These are phyloP conservation scores for Kodamaea laetipori DNA, from an alignment of 805 yeast genomes.

Conservation along the genomic window DNA sequence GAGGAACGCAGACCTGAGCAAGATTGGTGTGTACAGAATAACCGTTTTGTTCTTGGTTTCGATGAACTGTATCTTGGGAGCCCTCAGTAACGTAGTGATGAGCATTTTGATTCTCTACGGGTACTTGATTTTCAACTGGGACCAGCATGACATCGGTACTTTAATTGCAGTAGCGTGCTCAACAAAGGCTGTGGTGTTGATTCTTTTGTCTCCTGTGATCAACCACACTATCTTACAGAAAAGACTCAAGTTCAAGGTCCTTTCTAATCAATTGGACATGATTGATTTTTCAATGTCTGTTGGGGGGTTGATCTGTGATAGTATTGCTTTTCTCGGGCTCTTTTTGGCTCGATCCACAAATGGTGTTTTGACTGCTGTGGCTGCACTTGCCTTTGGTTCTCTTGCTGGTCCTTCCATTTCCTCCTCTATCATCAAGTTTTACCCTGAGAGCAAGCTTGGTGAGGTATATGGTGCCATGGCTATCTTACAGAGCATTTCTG, in stretches of 20 bases:
- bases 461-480: conserved; percentile 74
- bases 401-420: conserved; percentile 59
- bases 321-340: conserved; percentile 38
- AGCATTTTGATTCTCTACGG: conserved; percentile 53
- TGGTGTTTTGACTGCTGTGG: conserved; percentile 32
- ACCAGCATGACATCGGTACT: conserved; percentile 54
- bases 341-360: conserved; percentile 31
- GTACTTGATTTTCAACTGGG: conserved; percentile 56
- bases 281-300: conserved; percentile 46
- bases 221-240: conserved; percentile 39
- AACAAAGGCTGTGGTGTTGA: conserved; percentile 49
- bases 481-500: conserved; percentile 53
- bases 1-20: neutral
- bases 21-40: conserved; percentile 23
- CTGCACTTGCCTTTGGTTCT: conserved; percentile 45
- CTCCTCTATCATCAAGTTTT: conserved; percentile 61
- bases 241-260: conserved; percentile 30
- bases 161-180: conserved; percentile 55
- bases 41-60: conserved; percentile 48
- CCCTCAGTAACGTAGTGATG: conserved; percentile 42
- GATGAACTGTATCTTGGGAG: conserved; percentile 43
- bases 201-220: conserved; percentile 54
- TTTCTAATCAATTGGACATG: conserved; percentile 51
- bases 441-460: conserved; percentile 62
- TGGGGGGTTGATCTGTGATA: conserved; percentile 40